Evolutionary conservation across 2,329 filamentous ascomycete species (phyloP).

Genomic region (Pseudocercospora eumusae): DNA sequence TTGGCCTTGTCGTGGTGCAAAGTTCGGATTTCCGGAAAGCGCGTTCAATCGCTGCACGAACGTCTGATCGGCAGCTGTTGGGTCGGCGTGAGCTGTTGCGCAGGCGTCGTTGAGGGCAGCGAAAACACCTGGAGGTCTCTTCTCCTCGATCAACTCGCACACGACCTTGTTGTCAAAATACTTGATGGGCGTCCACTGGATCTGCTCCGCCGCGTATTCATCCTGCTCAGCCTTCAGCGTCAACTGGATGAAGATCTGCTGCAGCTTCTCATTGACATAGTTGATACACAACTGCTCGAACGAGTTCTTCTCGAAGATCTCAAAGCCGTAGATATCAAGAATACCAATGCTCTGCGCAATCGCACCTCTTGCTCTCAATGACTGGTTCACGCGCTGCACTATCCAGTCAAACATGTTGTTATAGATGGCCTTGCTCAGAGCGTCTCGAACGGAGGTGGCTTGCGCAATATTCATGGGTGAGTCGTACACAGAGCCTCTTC

Average conservation of each 20-base stretch:
- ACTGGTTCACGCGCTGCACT: conserved; percentile 88
- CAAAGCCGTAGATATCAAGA: conserved; percentile 97
- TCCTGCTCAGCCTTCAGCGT: conserved; percentile 97
- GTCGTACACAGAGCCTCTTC: conserved; percentile 67
- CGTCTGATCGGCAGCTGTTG: conserved; percentile 87
- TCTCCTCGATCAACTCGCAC: conserved; percentile 92
- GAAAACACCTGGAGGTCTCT: conserved; percentile 86
- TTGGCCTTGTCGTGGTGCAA: conserved; percentile 87
- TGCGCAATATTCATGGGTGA: conserved; percentile 84
- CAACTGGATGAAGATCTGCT: conserved; percentile 98
- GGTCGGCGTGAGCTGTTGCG: conserved; percentile 96
- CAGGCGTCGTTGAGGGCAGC: conserved; percentile 96
- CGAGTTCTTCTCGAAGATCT: conserved; percentile 98
- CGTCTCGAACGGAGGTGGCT: conserved; percentile 83
- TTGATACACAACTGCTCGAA: conserved; percentile 99
- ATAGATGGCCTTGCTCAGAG: conserved; percentile 92
- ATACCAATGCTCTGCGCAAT: conserved; percentile 89
- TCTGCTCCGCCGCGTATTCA: conserved; percentile 92
- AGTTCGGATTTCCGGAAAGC: conserved; percentile 82
- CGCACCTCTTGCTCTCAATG: conserved; percentile 73
- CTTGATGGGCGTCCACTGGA: conserved; percentile 98
- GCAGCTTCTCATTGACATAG: conserved; percentile 98
- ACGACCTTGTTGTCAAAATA: conserved; percentile 99
- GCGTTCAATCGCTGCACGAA: conserved; percentile 93
- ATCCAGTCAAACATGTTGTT: conserved; percentile 99